These are phyloP conservation scores for Mucor mucedo DNA, from an alignment of 371 early-diverging fungal genomes.

Conservation along the genomic window DNA sequence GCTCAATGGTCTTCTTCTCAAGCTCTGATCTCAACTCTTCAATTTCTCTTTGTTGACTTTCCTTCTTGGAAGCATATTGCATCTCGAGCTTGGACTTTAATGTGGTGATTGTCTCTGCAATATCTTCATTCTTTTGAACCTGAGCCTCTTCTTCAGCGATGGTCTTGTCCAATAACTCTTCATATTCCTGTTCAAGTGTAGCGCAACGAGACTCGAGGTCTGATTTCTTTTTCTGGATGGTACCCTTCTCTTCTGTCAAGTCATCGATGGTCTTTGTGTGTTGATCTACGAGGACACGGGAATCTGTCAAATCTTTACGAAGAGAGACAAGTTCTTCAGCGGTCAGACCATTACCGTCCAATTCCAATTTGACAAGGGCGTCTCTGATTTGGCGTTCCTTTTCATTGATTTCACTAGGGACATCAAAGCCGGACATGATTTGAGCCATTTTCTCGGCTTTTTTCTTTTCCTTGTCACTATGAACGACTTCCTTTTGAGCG, in stretches of 20 bases:
- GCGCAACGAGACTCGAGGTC: conserved; percentile 78
- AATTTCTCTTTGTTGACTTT: conserved; percentile 80
- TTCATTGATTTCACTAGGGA: conserved; percentile 69
- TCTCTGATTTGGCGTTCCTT: conserved; percentile 80
- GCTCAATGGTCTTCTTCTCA: conserved; percentile 73
- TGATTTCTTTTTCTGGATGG: conserved; percentile 63
- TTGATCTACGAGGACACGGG: conserved; percentile 69
- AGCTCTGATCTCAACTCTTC: conserved; percentile 69
- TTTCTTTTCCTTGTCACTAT: conserved; percentile 74
- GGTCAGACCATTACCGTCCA: conserved; percentile 44
- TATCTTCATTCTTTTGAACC: conserved; percentile 61
- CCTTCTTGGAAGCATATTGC: conserved; percentile 77
- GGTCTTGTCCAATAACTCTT: conserved; percentile 90
- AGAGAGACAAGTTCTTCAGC: conserved; percentile 77
- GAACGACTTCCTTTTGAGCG: conserved; percentile 17
- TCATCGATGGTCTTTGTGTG: conserved; percentile 73
- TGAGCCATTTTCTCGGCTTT: conserved; percentile 85
- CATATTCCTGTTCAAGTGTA: conserved; percentile 84
- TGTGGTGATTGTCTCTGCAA: conserved; percentile 76
- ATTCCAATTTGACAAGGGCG: conserved; percentile 69
- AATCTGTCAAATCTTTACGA: conserved; percentile 79
- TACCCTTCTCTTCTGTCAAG: conserved; percentile 65
- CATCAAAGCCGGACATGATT: conserved; percentile 88
- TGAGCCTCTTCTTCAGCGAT: conserved; percentile 88
- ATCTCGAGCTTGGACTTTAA: conserved; percentile 84